These are phyloP conservation scores for Fusarium sarcochroum DNA, from an alignment of 2,329 filamentous ascomycete species.

Conservation along the genomic window DNA sequence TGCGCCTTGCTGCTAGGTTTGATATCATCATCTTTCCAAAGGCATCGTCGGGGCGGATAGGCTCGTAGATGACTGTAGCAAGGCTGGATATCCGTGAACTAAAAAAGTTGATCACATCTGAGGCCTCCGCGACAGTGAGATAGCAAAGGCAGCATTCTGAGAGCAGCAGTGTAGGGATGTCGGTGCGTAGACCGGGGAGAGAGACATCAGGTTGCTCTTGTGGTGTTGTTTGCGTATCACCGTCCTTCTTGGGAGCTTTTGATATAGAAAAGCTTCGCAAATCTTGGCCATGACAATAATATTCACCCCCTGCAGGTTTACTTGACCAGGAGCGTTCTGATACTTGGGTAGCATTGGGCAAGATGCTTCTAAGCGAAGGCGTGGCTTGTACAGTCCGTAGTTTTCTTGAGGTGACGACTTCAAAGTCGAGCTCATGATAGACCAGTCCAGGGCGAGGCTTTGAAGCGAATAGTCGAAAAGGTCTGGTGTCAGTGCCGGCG, in stretches of 20 bases:
- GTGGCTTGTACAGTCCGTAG: slow-evolving; percentile 66
- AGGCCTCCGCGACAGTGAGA: slow-evolving; percentile 75
- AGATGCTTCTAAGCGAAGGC: slow-evolving; percentile 56
- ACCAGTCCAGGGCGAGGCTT: slow-evolving; percentile 62
- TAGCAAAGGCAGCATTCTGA: slow-evolving; percentile 98
- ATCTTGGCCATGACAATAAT: slow-evolving; percentile 76
- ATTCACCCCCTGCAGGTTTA: slow-evolving; percentile 58
- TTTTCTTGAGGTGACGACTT: slow-evolving; percentile 78
- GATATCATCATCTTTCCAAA: slow-evolving; percentile 94
- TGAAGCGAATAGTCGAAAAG: slow-evolving; percentile 78
- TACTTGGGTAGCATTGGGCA: slow-evolving; percentile 54
- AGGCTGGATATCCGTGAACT: slow-evolving; percentile 63
- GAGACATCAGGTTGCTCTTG: slow-evolving; percentile 15
- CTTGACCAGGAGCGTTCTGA: slow-evolving; percentile 59
- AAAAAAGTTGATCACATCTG: slow-evolving; percentile 76
- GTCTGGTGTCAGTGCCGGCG: slow-evolving; percentile 92
- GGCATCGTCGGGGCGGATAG: slow-evolving; percentile 83
- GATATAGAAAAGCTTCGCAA: slow-evolving; percentile 62
- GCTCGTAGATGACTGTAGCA: slow-evolving; percentile 86
- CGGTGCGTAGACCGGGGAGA: slow-evolving; percentile 61
- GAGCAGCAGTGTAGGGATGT: slow-evolving; percentile 84
- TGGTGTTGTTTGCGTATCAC: background rate
- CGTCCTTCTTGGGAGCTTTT: background rate
- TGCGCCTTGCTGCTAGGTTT: slow-evolving; percentile 86
- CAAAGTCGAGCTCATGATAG: slow-evolving; percentile 96